Evolutionary conservation across 73 alveolate species (phyloP), one percentile per base, ranked within the genome.

Genomic region (Blepharisma stoltei): DNA sequence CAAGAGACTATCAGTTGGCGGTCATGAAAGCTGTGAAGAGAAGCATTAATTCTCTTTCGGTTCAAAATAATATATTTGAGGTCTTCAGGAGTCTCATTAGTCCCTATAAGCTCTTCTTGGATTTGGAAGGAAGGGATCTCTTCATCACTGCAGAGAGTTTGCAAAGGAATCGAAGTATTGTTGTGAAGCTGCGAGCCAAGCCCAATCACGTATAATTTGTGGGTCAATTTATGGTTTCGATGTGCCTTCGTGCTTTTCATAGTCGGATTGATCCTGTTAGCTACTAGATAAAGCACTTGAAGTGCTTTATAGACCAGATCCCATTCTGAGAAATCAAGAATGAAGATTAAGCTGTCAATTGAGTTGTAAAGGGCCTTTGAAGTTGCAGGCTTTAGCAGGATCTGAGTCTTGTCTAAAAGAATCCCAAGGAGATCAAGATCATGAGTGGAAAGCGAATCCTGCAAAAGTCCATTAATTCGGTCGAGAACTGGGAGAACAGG

Each of bases 151-250:
- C 79, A 60, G 49, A 60, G 38, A 25, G 11, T 53, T 38, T 44
- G 55, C 9, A 69, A n/a, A 46, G 79, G n/a, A 43, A 44, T 20
- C 23, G 79, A 53, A 69, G 55, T 18, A n/a, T 71, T 71, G 79
- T 69, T 69, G 38, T 69, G 11, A 14, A 69, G 67, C 11, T 69
- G n/a, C 4, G 55, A n/a, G 14, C 79, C 79, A 9, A 44, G 79
- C 14, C 79, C 65, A 37, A 69, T 9, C 37, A 69, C 79, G 38
- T 44, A 69, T 1, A 69, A 80, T 46, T 69, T 69, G 27, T 69
- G 79, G 45, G 41, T 44, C 25, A 69, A 52, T 52, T 52, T n/a
- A 14, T 52, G 65, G 79, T 69, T 43, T 46, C 14, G 60, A 44
- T 69, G 69, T n/a, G 23, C 45, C 23, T 7, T n/a, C 2, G 18